Evolutionary conservation across 2,329 filamentous ascomycete species (phyloP), one percentile per base, ranked within the genome.

Genomic region (Cephalotrichum gorgonifer): DNA sequence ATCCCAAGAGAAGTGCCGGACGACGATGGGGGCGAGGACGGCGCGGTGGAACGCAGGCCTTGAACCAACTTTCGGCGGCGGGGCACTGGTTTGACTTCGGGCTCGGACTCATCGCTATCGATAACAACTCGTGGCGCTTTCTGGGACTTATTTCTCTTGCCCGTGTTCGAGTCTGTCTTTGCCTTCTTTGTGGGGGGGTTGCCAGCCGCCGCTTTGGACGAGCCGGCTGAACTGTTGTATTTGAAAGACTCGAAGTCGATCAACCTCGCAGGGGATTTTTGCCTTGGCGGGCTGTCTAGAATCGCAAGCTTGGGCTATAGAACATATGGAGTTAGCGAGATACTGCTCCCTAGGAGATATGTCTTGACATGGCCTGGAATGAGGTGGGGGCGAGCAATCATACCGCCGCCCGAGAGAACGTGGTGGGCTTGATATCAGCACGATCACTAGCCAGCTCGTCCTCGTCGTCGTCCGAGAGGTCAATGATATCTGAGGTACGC

Each of bases 401-500:
- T 46, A 50, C 49, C 44, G 33, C 49, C 44, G 33, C 35, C n/a
- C 33, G 41, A 14, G 26, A 43, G 56, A 78, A 77, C 15, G 66
- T 67, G 27, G 85, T 83, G 0, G 81, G 84, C 14, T 74, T 78
- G 20, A 80, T 83, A 35, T 81, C 81, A 39, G 75, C 74, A 44
- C 81, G 76, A 2, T 72, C 70, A 2, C 78, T 76, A 27, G 30
- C 27, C 4, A 42, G 15, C 4, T 77, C 75, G 47, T 76, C 72
- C 47, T 79, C 76, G 6, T 73, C 78, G 50, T 78, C 74, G 2
- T 72, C 64, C 50, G 74, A 69, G 15, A 72, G 26, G n/a, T 49
- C 50, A 31, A 54, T 51, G 11, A 53, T 31, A 47, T 54, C 53
- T n/a, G 52, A 51, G 11, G 30, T 26, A n/a, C 53, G 43, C 42